Evolutionary conservation across 805 yeast species (phyloP).

Genomic region (Ogataea parapolymorpha): DNA sequence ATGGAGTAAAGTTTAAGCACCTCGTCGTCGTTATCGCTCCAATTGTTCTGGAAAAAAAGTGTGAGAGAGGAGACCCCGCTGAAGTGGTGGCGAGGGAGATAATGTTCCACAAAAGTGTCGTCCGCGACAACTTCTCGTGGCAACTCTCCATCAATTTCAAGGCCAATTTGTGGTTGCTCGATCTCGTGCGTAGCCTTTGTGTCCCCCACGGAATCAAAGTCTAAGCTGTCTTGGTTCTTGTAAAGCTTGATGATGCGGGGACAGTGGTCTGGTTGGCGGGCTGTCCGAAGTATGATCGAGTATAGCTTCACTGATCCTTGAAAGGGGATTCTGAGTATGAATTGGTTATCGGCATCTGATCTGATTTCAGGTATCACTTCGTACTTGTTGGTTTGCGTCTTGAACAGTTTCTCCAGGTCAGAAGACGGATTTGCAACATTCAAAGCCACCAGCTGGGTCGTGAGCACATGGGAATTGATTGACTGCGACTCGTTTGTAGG

Average conservation of each 20-base stretch:
- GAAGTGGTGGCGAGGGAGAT: slow-evolving; percentile 69
- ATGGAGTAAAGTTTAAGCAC: slow-evolving; percentile 58
- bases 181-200: slow-evolving; percentile 48
- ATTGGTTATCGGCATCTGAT: slow-evolving; percentile 77
- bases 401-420: slow-evolving; percentile 52
- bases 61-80: slow-evolving; percentile 68
- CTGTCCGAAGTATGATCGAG: slow-evolving; percentile 67
- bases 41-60: slow-evolving; percentile 63
- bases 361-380: slow-evolving; percentile 42
- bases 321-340: slow-evolving; percentile 77
- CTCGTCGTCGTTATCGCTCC: slow-evolving; percentile 60
- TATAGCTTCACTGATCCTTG: slow-evolving; percentile 63
- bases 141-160: slow-evolving; percentile 28
- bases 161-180: slow-evolving; percentile 65
- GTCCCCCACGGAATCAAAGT: slow-evolving; percentile 59
- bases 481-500: slow-evolving; percentile 71
- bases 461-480: slow-evolving; percentile 58
- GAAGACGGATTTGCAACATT: slow-evolving; percentile 55
- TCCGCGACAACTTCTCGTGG: slow-evolving; percentile 38
- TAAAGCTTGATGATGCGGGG: slow-evolving; percentile 68
- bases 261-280: slow-evolving; percentile 54
- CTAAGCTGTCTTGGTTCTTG: slow-evolving; percentile 68
- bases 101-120: slow-evolving; percentile 71
- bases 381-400: slow-evolving; percentile 46
- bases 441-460: slow-evolving; percentile 56